A percentile compares a stretch with the other conserved stretches of the same genome.
Conservation (phyloP, 257 asterid genomes). For the Solanum rostratum region DNA sequence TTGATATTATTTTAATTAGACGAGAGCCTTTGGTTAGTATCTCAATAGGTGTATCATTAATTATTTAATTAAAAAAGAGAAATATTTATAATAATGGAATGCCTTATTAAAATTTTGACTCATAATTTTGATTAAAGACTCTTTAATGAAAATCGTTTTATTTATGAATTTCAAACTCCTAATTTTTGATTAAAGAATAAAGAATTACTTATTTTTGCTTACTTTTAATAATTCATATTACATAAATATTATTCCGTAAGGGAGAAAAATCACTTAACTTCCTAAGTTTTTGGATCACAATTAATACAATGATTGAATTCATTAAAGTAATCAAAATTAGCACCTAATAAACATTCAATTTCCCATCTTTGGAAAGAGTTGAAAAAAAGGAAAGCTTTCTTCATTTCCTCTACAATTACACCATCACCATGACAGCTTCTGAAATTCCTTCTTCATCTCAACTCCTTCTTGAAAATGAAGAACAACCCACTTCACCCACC, state of each 20-base stretch:
- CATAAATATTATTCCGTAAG: neutral
- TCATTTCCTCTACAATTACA: neutral
- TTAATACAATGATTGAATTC: neutral
- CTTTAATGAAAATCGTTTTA: too few species aligned
- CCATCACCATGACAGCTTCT: constrained; percentile 4
- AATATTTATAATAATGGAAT: too few species aligned
- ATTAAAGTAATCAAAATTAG: neutral
- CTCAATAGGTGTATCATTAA: rapidly evolving
- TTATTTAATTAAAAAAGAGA: neutral
- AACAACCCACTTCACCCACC: neutral
- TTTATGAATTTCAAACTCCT: too few species aligned
- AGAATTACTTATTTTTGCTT: too few species aligned
- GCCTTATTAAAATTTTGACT: too few species aligned
- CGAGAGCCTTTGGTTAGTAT: neutral
- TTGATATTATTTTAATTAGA: neutral
- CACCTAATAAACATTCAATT: neutral
- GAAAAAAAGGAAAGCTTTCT: neutral
- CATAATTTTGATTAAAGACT: too few species aligned
- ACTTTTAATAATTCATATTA: neutral
- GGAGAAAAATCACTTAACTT: neutral
- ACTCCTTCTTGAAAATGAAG: constrained; percentile 14
- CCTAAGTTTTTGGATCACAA: neutral
- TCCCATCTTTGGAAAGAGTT: neutral
- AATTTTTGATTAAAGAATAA: too few species aligned
- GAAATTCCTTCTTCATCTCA: constrained; percentile 3